Evolutionary conservation across 1,139 yeast genomes (phyloP).

Genomic region (Scheffersomyces segobiensis): DNA sequence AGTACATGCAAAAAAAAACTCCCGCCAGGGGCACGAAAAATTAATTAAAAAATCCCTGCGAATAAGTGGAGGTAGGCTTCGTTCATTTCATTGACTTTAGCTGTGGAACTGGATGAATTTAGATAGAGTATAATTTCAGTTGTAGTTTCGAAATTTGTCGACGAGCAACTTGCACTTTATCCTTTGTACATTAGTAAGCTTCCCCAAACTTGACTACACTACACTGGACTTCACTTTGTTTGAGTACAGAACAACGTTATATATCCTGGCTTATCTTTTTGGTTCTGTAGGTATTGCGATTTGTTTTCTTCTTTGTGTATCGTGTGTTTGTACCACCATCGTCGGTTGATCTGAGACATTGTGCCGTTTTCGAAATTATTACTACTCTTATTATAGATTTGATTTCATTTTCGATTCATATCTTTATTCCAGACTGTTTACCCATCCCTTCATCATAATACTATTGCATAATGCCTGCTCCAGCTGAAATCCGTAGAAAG

Average conservation of each 20-base stretch:
- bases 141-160: not conserved
- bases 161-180: not conserved
- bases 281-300: not conserved
- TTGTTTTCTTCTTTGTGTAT: not conserved
- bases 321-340: not conserved
- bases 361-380: not conserved
- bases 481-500: conserved; percentile 74
- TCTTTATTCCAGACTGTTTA: not conserved
- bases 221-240: not conserved
- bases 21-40: not conserved
- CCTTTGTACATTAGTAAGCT: not conserved
- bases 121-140: not conserved
- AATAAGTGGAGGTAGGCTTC: not conserved
- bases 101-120: not conserved
- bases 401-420: not conserved
- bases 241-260: not conserved
- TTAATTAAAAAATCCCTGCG: not conserved
- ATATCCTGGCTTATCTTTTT: not conserved
- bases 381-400: not conserved
- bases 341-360: not conserved
- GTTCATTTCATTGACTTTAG: not conserved
- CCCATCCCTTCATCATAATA: not conserved
- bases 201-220: not conserved
- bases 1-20: not conserved
- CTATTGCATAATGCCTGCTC: conserved; percentile 42